These are phyloP conservation scores for Hypomontagnella submonticulosa DNA, from an alignment of 495 filamentous ascomycete genomes.

Conservation along the genomic window DNA sequence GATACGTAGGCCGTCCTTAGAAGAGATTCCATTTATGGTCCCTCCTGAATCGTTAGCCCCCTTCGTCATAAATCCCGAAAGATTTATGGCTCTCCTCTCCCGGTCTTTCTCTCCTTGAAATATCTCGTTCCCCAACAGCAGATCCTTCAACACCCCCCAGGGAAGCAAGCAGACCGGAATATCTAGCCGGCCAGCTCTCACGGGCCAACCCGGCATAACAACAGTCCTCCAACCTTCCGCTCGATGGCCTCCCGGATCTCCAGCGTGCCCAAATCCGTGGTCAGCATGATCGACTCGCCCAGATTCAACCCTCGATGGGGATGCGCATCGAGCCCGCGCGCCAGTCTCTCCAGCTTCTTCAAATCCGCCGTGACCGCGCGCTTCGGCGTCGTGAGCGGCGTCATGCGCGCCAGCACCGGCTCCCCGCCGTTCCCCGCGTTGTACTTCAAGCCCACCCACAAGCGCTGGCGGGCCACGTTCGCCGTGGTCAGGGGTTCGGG, in stretches of 20 bases:
- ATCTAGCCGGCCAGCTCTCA: neutral
- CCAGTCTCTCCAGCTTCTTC: slow-evolving; percentile 67
- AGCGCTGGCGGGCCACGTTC: slow-evolving; percentile 79
- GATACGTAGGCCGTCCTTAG: no score
- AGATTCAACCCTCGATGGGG: slow-evolving; percentile 78
- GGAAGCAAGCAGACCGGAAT: no score
- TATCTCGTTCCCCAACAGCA: no score
- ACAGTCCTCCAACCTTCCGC: slow-evolving; percentile 83
- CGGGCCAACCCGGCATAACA: slow-evolving; percentile 75
- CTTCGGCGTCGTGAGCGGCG: slow-evolving; percentile 79
- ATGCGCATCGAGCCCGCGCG: slow-evolving; percentile 71
- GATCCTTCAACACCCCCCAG: no score
- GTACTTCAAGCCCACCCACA: slow-evolving; percentile 97
- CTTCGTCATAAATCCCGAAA: no score
- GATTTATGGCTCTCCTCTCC: no score
- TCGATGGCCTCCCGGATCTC: slow-evolving; percentile 89
- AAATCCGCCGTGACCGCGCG: slow-evolving; percentile 73
- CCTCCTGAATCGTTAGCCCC: no score
- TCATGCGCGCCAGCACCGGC: slow-evolving; percentile 80
- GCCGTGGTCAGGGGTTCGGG: slow-evolving; percentile 74
- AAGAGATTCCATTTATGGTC: no score
- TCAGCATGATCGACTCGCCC: slow-evolving; percentile 86
- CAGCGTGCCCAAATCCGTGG: slow-evolving; percentile 81
- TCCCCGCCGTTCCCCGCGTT: slow-evolving; percentile 70
- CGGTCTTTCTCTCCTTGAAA: no score